Conservation (phyloP, 2,329 filamentous ascomycete genomes). For the Elsinoe fawcettii region DNA sequence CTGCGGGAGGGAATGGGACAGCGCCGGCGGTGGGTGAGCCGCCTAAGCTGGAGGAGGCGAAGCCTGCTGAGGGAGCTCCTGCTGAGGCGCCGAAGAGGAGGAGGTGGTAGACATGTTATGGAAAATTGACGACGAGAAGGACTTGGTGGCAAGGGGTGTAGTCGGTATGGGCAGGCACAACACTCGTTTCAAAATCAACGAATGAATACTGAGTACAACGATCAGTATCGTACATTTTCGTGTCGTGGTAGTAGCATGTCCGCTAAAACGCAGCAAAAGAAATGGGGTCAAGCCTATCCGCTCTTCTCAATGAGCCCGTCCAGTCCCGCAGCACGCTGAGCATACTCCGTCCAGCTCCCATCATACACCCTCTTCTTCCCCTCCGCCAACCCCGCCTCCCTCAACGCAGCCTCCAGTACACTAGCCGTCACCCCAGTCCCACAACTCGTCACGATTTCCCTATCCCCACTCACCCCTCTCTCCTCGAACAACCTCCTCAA, state of each 20-base stretch:
- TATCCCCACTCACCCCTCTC: conserved; percentile 70
- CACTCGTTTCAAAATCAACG: background rate
- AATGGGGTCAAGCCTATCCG: conserved; percentile 2
- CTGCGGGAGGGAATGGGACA: background rate
- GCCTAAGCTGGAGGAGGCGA: background rate
- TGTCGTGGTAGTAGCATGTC: background rate
- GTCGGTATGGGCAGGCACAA: background rate
- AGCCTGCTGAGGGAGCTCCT: background rate
- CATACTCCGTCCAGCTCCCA: conserved; percentile 75
- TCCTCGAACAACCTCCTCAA: conserved; percentile 67
- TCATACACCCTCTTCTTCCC: conserved; percentile 76
- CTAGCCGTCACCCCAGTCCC: conserved; percentile 92
- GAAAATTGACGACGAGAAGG: background rate
- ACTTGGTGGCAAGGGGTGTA: background rate
- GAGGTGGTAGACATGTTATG: background rate
- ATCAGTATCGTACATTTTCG: conserved; percentile 2
- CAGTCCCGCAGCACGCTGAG: conserved; percentile 29
- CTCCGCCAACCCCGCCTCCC: conserved; percentile 66
- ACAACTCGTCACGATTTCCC: conserved; percentile 79
- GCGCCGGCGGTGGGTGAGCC: background rate
- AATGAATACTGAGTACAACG: background rate
- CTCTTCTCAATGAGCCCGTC: conserved; percentile 30
- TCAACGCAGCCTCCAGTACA: conserved; percentile 78
- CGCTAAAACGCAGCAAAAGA: background rate
- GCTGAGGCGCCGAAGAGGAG: background rate